Evolutionary conservation across 2,329 filamentous ascomycete species (phyloP), one percentile per base, ranked within the genome.

Genomic region (Pseudopithomyces maydicus): DNA sequence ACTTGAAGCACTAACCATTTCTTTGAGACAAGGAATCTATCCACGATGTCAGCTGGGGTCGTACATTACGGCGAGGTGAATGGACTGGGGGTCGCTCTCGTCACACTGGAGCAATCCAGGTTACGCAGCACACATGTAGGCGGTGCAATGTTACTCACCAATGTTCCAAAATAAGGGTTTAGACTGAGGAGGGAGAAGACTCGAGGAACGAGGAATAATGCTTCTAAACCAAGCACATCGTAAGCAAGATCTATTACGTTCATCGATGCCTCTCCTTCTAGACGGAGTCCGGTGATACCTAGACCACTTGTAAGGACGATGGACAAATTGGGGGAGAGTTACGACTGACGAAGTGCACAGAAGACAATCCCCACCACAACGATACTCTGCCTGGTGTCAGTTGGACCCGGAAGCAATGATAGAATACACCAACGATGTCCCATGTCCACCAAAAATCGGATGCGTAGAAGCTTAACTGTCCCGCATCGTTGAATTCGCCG

Each of bases 141-240:
- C 32, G 32, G 33, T 23, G 33, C 32, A 11, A 33, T 33, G 26
- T 15, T 15, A 67, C 77, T 69, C 69, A 82, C 79, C 47, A 95
- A 76, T 0, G 90, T 95, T 41, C 91, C 93, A 84, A 95, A 97
- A 73, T 96, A 97, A 1, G 91, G 91, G 67, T 92, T 92, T 62
- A 97, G 77, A 71, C 90, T 94, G 61, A 97, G 82, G 51, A 97
- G 84, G 14, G 92, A 96, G 78, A 90, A 96, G 64, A 96, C 90
- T 80, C 86, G 81, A 41, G 93, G 93, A 19, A 97, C 90, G 76
- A 97, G 88, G 73, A 97, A 94, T 10, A 97, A 82, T 0, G 92
- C 93, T 74, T 97, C 91, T 14, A 97, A 81, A 0, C 92, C 89
- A 20, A 97, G 80, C n/a, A 97, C 88, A 69, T 97, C 91, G 73